phyloP scores from a whole-genome alignment of 805 yeast genomes.

The Ogataea siamensis region DNA sequence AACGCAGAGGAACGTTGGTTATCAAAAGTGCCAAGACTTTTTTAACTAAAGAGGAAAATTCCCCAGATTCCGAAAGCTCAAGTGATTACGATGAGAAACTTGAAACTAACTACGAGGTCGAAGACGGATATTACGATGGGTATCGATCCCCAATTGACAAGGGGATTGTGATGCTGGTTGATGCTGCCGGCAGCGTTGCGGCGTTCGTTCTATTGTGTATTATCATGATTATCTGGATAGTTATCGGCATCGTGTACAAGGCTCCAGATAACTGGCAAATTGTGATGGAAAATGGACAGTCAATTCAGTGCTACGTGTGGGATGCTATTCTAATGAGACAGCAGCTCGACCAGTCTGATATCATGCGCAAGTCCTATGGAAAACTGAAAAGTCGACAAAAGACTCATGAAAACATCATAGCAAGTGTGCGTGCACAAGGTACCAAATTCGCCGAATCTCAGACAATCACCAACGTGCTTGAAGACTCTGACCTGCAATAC shows the following conservation, averaged over 20 bases:
- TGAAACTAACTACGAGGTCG: too few relatives aligned
- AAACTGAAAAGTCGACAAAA: background rate
- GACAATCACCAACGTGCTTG: background rate
- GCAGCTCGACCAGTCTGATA: background rate
- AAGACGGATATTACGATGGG: background rate
- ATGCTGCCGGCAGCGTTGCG: background rate
- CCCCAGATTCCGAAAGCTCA: background rate
- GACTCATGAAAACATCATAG: background rate
- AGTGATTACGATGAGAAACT: too few relatives aligned
- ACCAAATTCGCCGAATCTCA: background rate
- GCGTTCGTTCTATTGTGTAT: background rate
- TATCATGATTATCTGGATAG: background rate
- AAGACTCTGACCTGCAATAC: background rate
- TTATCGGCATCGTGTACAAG: constrained; percentile 1
- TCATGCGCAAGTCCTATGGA: background rate
- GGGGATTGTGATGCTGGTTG: background rate
- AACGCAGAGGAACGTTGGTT: background rate
- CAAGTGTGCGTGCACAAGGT: background rate
- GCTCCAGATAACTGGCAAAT: background rate
- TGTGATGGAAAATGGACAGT: background rate
- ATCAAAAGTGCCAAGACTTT: too few relatives aligned
- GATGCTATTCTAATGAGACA: background rate
- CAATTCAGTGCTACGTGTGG: background rate
- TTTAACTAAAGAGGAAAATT: background rate
- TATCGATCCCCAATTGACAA: background rate